Base-by-base conservation (phyloP, 495 filamentous ascomycete species). In the Schizothecium vesticola region DNA sequence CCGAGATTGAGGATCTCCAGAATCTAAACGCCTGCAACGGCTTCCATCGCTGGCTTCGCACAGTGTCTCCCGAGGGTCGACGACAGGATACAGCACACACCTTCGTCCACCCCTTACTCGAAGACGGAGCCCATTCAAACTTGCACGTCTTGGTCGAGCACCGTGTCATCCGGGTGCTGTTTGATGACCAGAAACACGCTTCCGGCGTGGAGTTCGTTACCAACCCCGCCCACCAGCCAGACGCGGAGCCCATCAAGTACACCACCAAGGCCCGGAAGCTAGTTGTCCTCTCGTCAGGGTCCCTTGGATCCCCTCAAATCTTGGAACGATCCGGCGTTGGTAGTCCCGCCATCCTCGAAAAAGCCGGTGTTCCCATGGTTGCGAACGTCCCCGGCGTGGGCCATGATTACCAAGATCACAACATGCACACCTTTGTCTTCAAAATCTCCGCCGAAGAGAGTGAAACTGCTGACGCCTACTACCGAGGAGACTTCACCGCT, bases 251-350 rank as follows among this genome's bases (percentile, higher is more conserved):
- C 24, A 31, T 13, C 11, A 68, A 56, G 12, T 33, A 61, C 11
- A 51, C 63, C 9, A 58, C 87, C 21, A 71, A 68, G 9, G 86
- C 81, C 2, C 73, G 66, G 12, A 82, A 80, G 63, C 62, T 87
- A n/a, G 84, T 90, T 2, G 81, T 91, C 56, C 69, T 89, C 1
- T 86, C 87, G 1, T 84, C 83, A n/a, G 89, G 89, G 10, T 72
- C 84, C 11, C 77, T 84, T 22, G 81, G 83, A 16, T 83, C 88
- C 0, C 86, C 89, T 6, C 73, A 78, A 1, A 73, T 91, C 2
- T 79, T 90, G 11, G 87, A 91, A 71, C 80, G 87, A 0, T 91
- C 89, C 0, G 88, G 89, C 12, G 74, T 91, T 59, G 88, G 88
- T 23, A 67, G 67, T 19, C 73, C 67, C 3, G 69, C 76, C 1